phyloP scores from a whole-genome alignment of 202 grass and related monocot species.

The Zoysia matrella region DNA sequence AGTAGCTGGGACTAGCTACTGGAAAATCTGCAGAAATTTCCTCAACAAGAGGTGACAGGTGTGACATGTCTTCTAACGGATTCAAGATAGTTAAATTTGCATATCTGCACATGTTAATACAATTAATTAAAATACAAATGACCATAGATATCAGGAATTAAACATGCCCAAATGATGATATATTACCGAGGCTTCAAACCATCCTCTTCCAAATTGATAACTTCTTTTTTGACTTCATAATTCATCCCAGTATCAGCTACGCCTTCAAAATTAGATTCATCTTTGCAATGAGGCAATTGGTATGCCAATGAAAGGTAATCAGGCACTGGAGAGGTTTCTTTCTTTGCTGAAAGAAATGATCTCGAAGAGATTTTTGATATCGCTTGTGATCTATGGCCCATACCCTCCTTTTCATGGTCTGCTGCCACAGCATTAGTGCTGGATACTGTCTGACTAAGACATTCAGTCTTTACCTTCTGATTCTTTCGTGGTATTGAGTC shows the following conservation, averaged over 20 bases:
- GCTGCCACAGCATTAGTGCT: slow-evolving; percentile 29
- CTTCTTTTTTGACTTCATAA: slow-evolving; percentile 29
- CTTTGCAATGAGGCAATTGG: slow-evolving; percentile 26
- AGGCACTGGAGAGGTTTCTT: slow-evolving; percentile 3
- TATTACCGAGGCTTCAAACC: slow-evolving; percentile 52
- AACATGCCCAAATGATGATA: slow-evolving; percentile 32
- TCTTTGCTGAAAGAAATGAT: slow-evolving; percentile 39
- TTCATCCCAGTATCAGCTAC: slow-evolving; percentile 27
- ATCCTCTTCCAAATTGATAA: slow-evolving; percentile 44
- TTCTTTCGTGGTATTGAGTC: slow-evolving; percentile 47
- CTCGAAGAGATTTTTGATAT: slow-evolving; percentile 36
- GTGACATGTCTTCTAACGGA: slow-evolving; percentile 46
- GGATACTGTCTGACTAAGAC: slow-evolving; percentile 23
- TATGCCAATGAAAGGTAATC: slow-evolving; percentile 17
- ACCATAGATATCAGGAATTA: slow-evolving; percentile 3
- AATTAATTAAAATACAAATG: slow-evolving; percentile 34
- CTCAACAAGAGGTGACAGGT: slow-evolving; percentile 29
- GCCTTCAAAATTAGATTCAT: slow-evolving; percentile 26
- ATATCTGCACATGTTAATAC: slow-evolving; percentile 52
- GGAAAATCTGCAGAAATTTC: slow-evolving; percentile 23
- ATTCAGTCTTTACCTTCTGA: slow-evolving; percentile 54
- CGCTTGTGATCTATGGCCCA: slow-evolving; percentile 41
- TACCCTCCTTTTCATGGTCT: slow-evolving; percentile 29
- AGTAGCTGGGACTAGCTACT: slow-evolving; percentile 42
- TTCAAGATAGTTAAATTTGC: slow-evolving; percentile 42